Percentiles rank a stretch among this genome's conserved stretches.
phyloP scores from a whole-genome alignment of 306 rosid species.

The Aeschynomene evenia region DNA sequence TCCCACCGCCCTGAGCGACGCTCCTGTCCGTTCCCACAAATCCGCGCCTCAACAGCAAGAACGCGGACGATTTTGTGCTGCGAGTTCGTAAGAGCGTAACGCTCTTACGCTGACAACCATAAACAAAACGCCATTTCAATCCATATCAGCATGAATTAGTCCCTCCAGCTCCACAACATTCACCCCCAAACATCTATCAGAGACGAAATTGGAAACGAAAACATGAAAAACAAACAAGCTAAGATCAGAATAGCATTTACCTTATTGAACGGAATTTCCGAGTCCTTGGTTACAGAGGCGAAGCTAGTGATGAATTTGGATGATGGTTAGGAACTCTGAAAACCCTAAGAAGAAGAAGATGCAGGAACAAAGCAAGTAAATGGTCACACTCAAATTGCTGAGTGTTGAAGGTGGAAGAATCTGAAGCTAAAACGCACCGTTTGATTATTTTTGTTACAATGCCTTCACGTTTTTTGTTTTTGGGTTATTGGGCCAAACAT shows the following conservation, averaged over 20 bases:
- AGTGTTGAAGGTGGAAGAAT: too few relatives aligned
- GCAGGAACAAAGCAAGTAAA: background rate
- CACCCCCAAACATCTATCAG: background rate
- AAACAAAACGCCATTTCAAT: background rate
- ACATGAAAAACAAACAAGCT: background rate
- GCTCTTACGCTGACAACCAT: too few relatives aligned
- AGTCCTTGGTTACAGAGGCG: background rate
- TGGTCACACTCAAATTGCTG: background rate
- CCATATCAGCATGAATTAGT: background rate
- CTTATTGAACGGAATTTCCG: background rate
- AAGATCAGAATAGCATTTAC: background rate
- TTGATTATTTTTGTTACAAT: too few relatives aligned
- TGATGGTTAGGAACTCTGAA: background rate
- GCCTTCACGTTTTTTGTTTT: too few relatives aligned
- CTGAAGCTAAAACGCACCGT: background rate
- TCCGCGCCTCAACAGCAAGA: too few relatives aligned
- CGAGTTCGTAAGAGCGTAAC: too few relatives aligned
- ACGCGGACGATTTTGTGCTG: too few relatives aligned
- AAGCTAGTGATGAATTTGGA: background rate
- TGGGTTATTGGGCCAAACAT: too few relatives aligned
- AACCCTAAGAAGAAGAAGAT: slow-evolving; percentile 12
- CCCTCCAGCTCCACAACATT: background rate
- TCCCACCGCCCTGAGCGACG: too few relatives aligned
- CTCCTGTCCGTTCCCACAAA: too few relatives aligned
- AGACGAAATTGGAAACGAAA: background rate